These are phyloP conservation scores for Phaseolus coccineus DNA, from an alignment of 331 rosid species.

Conservation along the genomic window DNA sequence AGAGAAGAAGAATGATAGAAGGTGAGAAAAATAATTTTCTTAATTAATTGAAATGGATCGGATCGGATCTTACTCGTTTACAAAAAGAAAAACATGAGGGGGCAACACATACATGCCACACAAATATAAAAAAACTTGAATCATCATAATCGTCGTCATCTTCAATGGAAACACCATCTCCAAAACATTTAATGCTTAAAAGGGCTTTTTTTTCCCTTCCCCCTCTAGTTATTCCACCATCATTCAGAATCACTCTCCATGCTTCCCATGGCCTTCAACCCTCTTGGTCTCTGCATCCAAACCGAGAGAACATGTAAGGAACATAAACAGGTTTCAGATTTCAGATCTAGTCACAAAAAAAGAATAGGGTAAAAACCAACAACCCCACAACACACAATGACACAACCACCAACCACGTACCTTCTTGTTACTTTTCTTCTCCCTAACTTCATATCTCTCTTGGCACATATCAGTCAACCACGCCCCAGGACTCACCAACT, in stretches of 20 bases:
- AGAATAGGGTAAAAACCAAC: not conserved
- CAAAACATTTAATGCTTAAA: slow-evolving; percentile 33
- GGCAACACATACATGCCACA: slow-evolving; percentile 36
- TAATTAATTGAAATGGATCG: slow-evolving; percentile 51
- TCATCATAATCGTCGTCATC: not conserved
- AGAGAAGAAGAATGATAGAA: not conserved
- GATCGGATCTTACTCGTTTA: slow-evolving; percentile 53
- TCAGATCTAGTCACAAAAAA: slow-evolving; percentile 1
- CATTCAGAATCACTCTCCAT: slow-evolving; percentile 81
- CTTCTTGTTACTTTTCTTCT: slow-evolving; percentile 88
- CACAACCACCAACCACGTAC: slow-evolving; percentile 46
- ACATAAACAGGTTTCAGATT: not conserved
- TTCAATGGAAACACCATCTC: slow-evolving; percentile 37
- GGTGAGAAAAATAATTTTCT: slow-evolving; percentile 44
- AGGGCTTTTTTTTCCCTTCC: not conserved
- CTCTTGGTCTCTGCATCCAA: slow-evolving; percentile 63
- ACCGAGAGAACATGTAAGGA: not conserved
- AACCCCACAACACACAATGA: not conserved
- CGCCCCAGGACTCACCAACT: slow-evolving; percentile 91
- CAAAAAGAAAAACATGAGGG: slow-evolving; percentile 44
- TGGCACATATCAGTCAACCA: slow-evolving; percentile 93
- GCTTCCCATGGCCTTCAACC: slow-evolving; percentile 74
- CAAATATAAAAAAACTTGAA: slow-evolving; percentile 42
- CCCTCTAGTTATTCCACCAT: slow-evolving; percentile 21
- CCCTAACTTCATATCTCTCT: slow-evolving; percentile 91